Evolutionary conservation across 1,284 basidiomycete genomes (phyloP).

Genomic region (Naganishia cerealis): DNA sequence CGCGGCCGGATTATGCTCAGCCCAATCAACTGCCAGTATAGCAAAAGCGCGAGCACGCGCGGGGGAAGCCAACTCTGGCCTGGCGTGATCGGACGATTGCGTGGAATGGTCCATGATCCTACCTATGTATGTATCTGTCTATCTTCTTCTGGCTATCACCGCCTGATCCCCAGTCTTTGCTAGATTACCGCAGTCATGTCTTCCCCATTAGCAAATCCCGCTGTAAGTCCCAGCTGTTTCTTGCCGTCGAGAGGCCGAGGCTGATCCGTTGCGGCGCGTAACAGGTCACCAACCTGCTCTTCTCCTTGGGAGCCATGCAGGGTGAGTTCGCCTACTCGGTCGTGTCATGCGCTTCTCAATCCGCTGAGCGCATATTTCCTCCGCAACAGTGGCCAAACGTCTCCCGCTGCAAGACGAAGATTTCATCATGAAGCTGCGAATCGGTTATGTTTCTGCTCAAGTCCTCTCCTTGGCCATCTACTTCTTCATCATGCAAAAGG

Average conservation of each 20-base stretch:
- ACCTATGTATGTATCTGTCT: conserved; percentile 3
- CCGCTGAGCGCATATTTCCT: neutral
- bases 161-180: neutral
- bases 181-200: conserved; percentile 13
- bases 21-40: conserved; percentile 14
- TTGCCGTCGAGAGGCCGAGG: no score
- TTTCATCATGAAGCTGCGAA: conserved; percentile 76
- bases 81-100: conserved; percentile 16
- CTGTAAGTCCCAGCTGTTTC: conserved; percentile 31
- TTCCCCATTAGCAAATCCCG: conserved; percentile 49
- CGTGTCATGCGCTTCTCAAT: neutral
- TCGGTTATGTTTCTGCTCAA: conserved; percentile 74
- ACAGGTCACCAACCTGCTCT: conserved; percentile 67
- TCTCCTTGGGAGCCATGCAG: conserved; percentile 90
- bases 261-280: neutral
- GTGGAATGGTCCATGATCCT: conserved; percentile 24
- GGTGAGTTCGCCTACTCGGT: conserved; percentile 54
- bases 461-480: conserved; percentile 44
- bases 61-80: neutral
- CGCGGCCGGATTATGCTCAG: neutral
- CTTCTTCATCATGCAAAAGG: conserved; percentile 48
- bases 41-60: neutral
- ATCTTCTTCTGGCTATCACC: conserved; percentile 1
- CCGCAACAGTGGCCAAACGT: conserved; percentile 69
- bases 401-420: conserved; percentile 88